phyloP scores from a whole-genome alignment of 1,139 yeast species.

The Kodamaea alishanica region DNA sequence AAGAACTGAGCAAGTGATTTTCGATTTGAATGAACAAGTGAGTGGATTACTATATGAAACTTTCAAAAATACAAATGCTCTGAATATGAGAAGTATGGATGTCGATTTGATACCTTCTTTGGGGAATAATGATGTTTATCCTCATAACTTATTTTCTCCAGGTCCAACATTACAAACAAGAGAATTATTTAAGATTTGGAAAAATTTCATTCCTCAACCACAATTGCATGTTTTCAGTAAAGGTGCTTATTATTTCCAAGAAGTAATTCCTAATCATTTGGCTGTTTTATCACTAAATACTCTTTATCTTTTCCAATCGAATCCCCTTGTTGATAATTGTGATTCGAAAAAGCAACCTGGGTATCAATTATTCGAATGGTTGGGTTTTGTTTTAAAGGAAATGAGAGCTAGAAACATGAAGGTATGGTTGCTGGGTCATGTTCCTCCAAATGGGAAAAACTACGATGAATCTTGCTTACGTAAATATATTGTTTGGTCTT shows the following conservation, averaged over 20 bases:
- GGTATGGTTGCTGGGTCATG: constrained; percentile 86
- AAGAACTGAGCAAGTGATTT: constrained; percentile 65
- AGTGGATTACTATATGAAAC: constrained; percentile 48
- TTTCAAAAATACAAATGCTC: constrained; percentile 43
- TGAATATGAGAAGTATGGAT: constrained; percentile 45
- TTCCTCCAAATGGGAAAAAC: constrained; percentile 79
- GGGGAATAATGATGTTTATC: constrained; percentile 87
- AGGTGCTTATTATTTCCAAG: constrained; percentile 72
- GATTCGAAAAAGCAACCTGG: constrained; percentile 74
- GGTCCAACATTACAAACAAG: constrained; percentile 86
- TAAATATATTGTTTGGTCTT: constrained; percentile 71
- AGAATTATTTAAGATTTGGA: constrained; percentile 72
- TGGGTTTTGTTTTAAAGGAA: constrained; percentile 70
- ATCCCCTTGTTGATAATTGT: constrained; percentile 81
- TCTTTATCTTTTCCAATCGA: constrained; percentile 66
- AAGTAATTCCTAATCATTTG: constrained; percentile 71
- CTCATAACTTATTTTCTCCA: constrained; percentile 77
- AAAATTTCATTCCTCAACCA: constrained; percentile 67
- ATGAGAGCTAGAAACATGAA: constrained; percentile 72
- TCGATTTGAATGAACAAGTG: constrained; percentile 64
- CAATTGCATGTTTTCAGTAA: constrained; percentile 72
- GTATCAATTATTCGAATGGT: constrained; percentile 70
- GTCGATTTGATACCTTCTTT: constrained; percentile 62
- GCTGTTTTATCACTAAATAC: constrained; percentile 80
- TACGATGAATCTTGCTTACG: constrained; percentile 68